phyloP scores from a whole-genome alignment of 441 rosid species.

The Theobroma grandiflorum region DNA sequence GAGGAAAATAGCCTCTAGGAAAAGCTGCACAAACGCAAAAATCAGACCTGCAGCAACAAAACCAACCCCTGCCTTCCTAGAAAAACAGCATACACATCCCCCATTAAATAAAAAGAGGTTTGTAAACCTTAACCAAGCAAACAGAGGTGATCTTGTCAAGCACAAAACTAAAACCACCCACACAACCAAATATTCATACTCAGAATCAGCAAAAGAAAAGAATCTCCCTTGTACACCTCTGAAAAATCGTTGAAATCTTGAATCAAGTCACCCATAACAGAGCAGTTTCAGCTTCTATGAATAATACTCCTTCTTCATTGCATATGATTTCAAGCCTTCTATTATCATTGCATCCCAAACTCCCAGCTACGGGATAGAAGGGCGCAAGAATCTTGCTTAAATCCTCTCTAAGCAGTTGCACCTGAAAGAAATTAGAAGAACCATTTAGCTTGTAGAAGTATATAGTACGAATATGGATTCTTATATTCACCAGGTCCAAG shows the following conservation, averaged over 20 bases:
- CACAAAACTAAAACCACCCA: too few relatives aligned
- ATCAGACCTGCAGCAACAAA: too few relatives aligned
- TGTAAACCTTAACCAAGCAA: too few relatives aligned
- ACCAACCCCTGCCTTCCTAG: too few relatives aligned
- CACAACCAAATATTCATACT: too few relatives aligned
- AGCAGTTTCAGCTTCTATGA: slow-evolving; percentile 44
- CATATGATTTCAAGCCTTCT: slow-evolving; percentile 47
- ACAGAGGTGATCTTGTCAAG: too few relatives aligned
- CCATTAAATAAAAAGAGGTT: too few relatives aligned
- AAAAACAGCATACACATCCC: too few relatives aligned
- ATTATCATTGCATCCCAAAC: slow-evolving; percentile 38
- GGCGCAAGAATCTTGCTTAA: slow-evolving; percentile 45
- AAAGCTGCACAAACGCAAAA: too few relatives aligned
- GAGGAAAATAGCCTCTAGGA: too few relatives aligned
- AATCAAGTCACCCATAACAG: slow-evolving; percentile 25
- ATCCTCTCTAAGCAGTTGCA: slow-evolving; percentile 41
- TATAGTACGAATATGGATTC: slow-evolving; percentile 20
- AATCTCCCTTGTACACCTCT: not conserved
- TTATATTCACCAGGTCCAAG: slow-evolving; percentile 35
- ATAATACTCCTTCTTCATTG: slow-evolving; percentile 43
- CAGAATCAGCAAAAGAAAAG: too few relatives aligned
- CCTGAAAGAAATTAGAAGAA: slow-evolving; percentile 37
- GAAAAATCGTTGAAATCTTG: slow-evolving; percentile 25
- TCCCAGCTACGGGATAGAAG: slow-evolving; percentile 53
- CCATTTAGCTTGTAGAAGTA: slow-evolving; percentile 34